Percentiles rank a stretch among this genome's conserved stretches.
These are phyloP conservation scores for Ramichloridium luteum DNA, from an alignment of 2,329 filamentous ascomycete genomes.

Conservation along the genomic window DNA sequence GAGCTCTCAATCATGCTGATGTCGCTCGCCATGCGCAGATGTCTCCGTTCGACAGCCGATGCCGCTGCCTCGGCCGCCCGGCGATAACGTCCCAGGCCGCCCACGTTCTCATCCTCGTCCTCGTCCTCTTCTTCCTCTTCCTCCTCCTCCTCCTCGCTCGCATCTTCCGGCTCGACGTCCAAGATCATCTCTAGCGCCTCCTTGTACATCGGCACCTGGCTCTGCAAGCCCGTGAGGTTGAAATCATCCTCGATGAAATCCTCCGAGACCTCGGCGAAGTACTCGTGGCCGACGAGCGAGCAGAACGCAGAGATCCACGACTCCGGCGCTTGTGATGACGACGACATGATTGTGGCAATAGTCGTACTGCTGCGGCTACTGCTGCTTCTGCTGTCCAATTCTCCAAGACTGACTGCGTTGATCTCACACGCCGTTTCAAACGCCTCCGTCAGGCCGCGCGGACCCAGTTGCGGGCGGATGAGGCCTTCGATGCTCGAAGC, in stretches of 20 bases:
- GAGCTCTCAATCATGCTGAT: constrained; percentile 92
- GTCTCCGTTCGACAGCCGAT: constrained; percentile 54
- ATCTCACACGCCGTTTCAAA: constrained; percentile 21
- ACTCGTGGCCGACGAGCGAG: constrained; percentile 88
- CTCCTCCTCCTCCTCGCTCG: constrained; percentile 71
- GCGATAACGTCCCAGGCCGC: constrained; percentile 27
- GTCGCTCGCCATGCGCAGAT: constrained; percentile 80
- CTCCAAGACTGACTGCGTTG: constrained; percentile 15
- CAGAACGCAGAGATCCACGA: constrained; percentile 99
- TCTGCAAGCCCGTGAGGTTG: constrained; percentile 89
- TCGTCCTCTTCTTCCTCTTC: constrained; percentile 54
- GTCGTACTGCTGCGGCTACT: no score
- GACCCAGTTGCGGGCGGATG: constrained; percentile 6
- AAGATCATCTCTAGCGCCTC: constrained; percentile 98
- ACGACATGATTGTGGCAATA: constrained; percentile 36
- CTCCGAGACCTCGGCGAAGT: constrained; percentile 96
- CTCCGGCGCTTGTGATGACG: constrained; percentile 52
- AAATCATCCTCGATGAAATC: constrained; percentile 99
- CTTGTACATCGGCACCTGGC: constrained; percentile 97
- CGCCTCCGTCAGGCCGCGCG: constrained; percentile 16
- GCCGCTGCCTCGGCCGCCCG: constrained; percentile 18
- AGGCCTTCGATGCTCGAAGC: constrained; percentile 2
- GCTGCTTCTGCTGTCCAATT: constrained; percentile 4
- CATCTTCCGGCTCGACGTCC: constrained; percentile 92
- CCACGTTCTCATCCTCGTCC: constrained; percentile 46